Evolutionary conservation across 345 rosid genomes (phyloP).

Genomic region (Ailanthus altissimus): DNA sequence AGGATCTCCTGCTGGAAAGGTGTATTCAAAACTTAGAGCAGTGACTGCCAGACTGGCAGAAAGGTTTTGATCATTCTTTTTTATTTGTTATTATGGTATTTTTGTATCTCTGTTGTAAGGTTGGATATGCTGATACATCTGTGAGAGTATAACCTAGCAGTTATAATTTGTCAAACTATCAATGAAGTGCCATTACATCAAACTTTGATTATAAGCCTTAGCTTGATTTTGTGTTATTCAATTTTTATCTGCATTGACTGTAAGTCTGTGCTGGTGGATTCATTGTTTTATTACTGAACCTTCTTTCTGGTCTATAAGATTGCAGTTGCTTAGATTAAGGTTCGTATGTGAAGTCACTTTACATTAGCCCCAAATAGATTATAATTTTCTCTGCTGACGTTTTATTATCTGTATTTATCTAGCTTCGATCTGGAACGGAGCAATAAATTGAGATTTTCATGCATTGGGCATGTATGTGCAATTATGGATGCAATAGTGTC

Average conservation of each 20-base stretch:
- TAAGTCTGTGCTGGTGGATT: neutral
- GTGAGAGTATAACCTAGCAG: neutral
- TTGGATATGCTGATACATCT: neutral
- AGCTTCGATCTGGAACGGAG: neutral
- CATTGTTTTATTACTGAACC: neutral
- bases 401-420: neutral
- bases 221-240: neutral
- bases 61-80: constrained; percentile 34
- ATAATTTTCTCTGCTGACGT: neutral
- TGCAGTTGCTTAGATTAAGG: neutral
- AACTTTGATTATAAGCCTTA: neutral
- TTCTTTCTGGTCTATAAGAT: neutral
- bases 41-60: constrained; percentile 45
- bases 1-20: constrained; percentile 85
- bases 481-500: neutral
- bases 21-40: constrained; percentile 48
- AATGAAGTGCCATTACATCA: neutral
- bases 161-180: neutral
- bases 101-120: neutral
- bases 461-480: no score
- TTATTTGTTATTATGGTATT: neutral
- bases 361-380: neutral
- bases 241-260: neutral
- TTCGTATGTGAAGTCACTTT: neutral
- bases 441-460: neutral